These are phyloP conservation scores for Trichosporon sp. DNA, from an alignment of 1,284 basidiomycete genomes.

Conservation along the genomic window DNA sequence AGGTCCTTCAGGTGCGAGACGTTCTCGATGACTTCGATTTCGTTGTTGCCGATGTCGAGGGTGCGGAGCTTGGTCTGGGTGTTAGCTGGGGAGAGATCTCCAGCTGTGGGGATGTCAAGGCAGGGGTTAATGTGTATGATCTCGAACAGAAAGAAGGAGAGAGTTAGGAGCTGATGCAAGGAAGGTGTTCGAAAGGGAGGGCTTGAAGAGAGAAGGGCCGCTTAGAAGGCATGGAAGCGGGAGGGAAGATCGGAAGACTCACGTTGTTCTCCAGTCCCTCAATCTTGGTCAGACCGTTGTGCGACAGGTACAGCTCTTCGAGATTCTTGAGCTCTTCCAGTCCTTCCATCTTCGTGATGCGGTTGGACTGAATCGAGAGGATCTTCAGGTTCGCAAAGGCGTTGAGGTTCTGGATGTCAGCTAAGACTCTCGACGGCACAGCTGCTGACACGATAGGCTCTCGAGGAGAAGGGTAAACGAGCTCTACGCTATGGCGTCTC, in stretches of 20 bases:
- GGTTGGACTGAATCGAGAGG: constrained; percentile 87
- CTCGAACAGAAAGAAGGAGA: too few relatives aligned
- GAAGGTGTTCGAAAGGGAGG: too few relatives aligned
- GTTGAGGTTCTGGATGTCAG: constrained; percentile 28
- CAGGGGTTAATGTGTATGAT: too few relatives aligned
- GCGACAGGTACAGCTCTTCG: constrained; percentile 90
- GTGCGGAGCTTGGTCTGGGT: constrained; percentile 74
- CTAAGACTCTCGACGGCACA: too few relatives aligned
- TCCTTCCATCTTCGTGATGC: constrained; percentile 84
- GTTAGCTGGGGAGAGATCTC: constrained; percentile 9
- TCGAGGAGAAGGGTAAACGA: too few relatives aligned
- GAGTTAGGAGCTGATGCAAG: too few relatives aligned
- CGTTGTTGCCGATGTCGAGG: constrained; percentile 85
- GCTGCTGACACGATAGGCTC: too few relatives aligned
- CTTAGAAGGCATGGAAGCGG: constrained; percentile 18
- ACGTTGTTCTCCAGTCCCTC: constrained; percentile 86
- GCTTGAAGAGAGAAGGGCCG: not conserved
- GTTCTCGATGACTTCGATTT: constrained; percentile 75
- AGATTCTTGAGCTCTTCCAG: constrained; percentile 71
- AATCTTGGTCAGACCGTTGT: constrained; percentile 84
- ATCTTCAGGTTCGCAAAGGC: constrained; percentile 65
- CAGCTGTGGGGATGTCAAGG: too few relatives aligned
- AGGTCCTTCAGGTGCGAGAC: constrained; percentile 73
- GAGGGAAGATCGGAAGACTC: constrained; percentile 40
- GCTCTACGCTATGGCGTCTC: too few relatives aligned